A percentile compares a stretch with the other conserved stretches of the same genome.
Evolutionary conservation across 306 rosid species (phyloP).

Genomic region (Dalbergia oliveri): DNA sequence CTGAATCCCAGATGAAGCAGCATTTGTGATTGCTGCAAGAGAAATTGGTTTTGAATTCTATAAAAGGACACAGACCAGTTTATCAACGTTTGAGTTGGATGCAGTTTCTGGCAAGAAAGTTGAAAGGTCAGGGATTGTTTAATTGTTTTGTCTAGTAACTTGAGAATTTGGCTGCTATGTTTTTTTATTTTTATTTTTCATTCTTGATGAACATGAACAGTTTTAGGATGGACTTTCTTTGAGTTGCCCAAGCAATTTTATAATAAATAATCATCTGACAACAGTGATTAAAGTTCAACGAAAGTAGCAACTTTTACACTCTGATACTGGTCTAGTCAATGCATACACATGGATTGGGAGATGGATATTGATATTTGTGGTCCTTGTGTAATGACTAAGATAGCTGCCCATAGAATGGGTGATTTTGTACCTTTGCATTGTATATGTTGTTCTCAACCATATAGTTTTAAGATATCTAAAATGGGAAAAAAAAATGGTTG

Average conservation of each 20-base stretch:
- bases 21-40: constrained; percentile 97
- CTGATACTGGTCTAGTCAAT: constrained; percentile 4
- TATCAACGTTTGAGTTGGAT: constrained; percentile 80
- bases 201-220: constrained; percentile 21
- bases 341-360: constrained; percentile 13
- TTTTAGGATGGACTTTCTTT: not conserved
- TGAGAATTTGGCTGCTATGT: constrained; percentile 19
- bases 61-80: constrained; percentile 87
- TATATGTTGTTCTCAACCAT: not conserved
- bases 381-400: not conserved
- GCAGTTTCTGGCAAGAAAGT: constrained; percentile 69
- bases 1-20: constrained; percentile 99
- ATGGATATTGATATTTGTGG: not conserved
- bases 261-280: not conserved
- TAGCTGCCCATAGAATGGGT: not conserved
- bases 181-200: not conserved
- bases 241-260: not conserved
- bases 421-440: not conserved
- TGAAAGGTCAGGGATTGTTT: constrained; percentile 67
- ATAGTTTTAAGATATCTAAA: constrained; percentile 8
- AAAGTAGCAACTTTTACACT: not conserved
- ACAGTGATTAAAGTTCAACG: not conserved
- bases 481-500: not conserved
- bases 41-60: constrained; percentile 93
- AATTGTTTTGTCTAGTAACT: constrained; percentile 25